Evolutionary conservation across 257 asterid genomes (phyloP), one percentile per base, ranked within the genome.

Genomic region (Solanum virginianum): DNA sequence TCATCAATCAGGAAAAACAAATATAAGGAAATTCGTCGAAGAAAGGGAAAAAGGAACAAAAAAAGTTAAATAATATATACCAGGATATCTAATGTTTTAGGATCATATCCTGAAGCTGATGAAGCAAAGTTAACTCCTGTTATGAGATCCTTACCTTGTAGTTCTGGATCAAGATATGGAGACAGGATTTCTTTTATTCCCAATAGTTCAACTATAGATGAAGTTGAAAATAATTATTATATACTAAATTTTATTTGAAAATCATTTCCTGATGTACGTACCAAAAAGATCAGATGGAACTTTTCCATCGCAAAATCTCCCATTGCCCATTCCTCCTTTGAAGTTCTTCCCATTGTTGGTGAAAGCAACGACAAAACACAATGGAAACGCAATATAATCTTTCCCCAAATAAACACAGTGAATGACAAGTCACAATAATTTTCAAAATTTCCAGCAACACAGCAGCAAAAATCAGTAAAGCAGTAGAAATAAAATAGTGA

Each of bases 81-180:
- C 89, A 84, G 84, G 24, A 92, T 81, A 70, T 79, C 82, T 70
- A 91, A 84, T 22, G 97, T 90, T 43, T 89, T 26, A 26, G 95
- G 92, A 85, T 94, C 96, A 80, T 89, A 93, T 75, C 97, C 92
- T 6, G 90, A 88, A 49, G 88, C 93, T 68, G 92, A 93, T 47
- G 94, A 90, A 53, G 96, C 96, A 81, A 92, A 93, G 88, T 86
- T 92, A 3, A 93, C 92, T 2, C 96, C 97, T 1, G 96, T 93
- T 32, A 92, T 16, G 86, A 94, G 96, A 75, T 94, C 96, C 81
- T 89, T 84, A 80, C 85, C 66, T 84, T 82, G 83, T 82, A 91
- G 75, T 60, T 88, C 86, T 55, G 91, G 93, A 74, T 93, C 94
- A 7, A 92, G 88, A 80, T 91, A 91, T 11, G 95, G 87, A 2